Base-by-base conservation (phyloP, 495 filamentous ascomycete species). In the Penicillium coffeae region DNA sequence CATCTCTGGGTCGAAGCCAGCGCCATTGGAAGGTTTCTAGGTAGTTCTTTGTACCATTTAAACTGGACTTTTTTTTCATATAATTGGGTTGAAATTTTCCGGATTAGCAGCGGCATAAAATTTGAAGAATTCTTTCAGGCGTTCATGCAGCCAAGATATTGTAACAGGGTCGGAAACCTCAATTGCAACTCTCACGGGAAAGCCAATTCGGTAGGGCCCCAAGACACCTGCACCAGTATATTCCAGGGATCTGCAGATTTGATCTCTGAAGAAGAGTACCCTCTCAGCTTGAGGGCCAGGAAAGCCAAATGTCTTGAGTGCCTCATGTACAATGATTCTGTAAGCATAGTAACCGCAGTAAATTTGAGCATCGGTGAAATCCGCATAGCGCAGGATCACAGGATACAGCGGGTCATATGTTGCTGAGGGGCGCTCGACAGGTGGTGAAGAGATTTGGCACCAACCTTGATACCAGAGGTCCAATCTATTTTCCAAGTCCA, bases 161-260 rank as follows among this genome's bases (percentile, higher is more conserved):
- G 59, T 65, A 3, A 40, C 25, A 18, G 59, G 42, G 43, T 65
- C 64, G 8, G 59, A 57, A 36, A 64, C 52, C 46, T 70, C 63
- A 10, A 61, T 56, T 3, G 56, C 66, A 13, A 67, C 63, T n/a
- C 51, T 55, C 20, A 70, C 42, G 10, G 64, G 38, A 35, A 70
- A 68, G 1, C 56, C 67, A 48, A 65, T 52, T 46, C 61, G 56
- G 41, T 61, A 68, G 12, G 63, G 67, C 0, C 67, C 63, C 14
- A 68, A 50, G n/a, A 62, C 38, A 7, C 67, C 64, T 14, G 50
- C 54, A 8, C 57, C 36, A 20, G 54, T 60, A 32, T 60, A 66
- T 48, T 68, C 65, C 9, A 70, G 56, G 5, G 66, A 70, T 32
- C 49, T 62, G 55, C 67, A 70, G 19, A 68, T 66, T 49, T 63